phyloP scores from a whole-genome alignment of 2,329 filamentous ascomycete genomes.

The Alternaria solani region DNA sequence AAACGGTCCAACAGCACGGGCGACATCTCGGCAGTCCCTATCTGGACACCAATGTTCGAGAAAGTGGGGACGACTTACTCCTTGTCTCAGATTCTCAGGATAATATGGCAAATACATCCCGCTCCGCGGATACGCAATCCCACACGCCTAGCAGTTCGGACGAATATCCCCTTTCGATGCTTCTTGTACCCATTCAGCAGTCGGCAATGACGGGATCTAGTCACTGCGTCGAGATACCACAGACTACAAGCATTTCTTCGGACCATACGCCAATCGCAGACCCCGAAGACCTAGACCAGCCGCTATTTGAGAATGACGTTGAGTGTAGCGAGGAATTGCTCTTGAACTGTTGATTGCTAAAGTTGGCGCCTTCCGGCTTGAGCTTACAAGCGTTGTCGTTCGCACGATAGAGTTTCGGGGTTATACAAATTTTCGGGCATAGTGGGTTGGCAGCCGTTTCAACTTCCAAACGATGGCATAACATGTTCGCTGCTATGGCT shows the following conservation, averaged over 20 bases:
- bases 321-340: not conserved
- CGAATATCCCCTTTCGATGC: not conserved
- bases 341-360: not conserved
- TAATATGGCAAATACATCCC: not conserved
- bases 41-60: not conserved
- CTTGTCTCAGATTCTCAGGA: not conserved
- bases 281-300: not conserved
- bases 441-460: slow-evolving; percentile 2
- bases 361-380: not conserved
- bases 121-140: not conserved
- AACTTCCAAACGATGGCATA: not conserved
- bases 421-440: not conserved
- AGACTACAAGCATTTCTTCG: not conserved
- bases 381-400: not conserved
- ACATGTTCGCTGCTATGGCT: not conserved
- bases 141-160: not conserved
- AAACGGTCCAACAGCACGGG: not conserved
- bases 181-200: not conserved
- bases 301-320: not conserved
- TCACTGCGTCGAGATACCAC: not conserved
- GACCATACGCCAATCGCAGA: not conserved
- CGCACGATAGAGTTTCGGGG: not conserved
- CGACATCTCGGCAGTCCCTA: not conserved
- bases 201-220: not conserved
- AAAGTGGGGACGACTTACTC: slow-evolving; percentile 9